phyloP scores from a whole-genome alignment of 169 alveolate genomes.

The Eimeria tenella region DNA sequence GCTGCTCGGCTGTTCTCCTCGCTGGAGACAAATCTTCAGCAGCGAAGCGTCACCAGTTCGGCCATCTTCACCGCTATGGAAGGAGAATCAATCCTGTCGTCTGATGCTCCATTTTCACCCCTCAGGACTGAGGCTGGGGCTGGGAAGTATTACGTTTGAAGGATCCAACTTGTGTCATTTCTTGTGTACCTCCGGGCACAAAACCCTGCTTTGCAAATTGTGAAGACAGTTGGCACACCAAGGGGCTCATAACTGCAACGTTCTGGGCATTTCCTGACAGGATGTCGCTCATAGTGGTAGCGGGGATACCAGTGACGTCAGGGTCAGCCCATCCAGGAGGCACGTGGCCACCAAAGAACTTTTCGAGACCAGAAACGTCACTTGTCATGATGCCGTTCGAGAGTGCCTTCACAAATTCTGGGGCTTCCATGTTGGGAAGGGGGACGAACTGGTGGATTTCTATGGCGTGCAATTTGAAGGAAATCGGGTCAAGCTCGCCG shows the following conservation, averaged over 20 bases:
- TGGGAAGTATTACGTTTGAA: slow-evolving; percentile 57
- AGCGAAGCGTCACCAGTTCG: neutral
- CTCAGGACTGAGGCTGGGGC: slow-evolving; percentile 39
- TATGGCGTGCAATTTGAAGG: slow-evolving; percentile 91
- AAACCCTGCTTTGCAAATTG: slow-evolving; percentile 74
- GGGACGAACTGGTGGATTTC: slow-evolving; percentile 92
- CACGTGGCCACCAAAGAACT: slow-evolving; percentile 84
- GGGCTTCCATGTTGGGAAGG: slow-evolving; percentile 86
- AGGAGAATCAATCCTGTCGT: slow-evolving; percentile 10
- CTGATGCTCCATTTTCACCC: neutral
- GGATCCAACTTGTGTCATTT: slow-evolving; percentile 51
- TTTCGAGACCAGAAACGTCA: slow-evolving; percentile 84
- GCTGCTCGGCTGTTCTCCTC: neutral
- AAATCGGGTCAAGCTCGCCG: slow-evolving; percentile 86
- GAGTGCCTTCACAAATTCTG: slow-evolving; percentile 87
- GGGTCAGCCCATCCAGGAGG: slow-evolving; percentile 91
- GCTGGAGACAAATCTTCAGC: neutral
- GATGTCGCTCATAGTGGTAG: slow-evolving; percentile 91
- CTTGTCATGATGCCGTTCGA: slow-evolving; percentile 81
- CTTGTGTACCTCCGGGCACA: slow-evolving; percentile 71
- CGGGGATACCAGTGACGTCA: slow-evolving; percentile 89
- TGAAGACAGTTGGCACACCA: slow-evolving; percentile 76
- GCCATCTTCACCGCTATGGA: neutral
- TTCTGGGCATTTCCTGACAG: slow-evolving; percentile 86
- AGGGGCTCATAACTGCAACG: slow-evolving; percentile 72